Evolutionary conservation across 164 flowering plant genomes (phyloP), one percentile per base, ranked within the genome.

Genomic region (Magnolia sinica): DNA sequence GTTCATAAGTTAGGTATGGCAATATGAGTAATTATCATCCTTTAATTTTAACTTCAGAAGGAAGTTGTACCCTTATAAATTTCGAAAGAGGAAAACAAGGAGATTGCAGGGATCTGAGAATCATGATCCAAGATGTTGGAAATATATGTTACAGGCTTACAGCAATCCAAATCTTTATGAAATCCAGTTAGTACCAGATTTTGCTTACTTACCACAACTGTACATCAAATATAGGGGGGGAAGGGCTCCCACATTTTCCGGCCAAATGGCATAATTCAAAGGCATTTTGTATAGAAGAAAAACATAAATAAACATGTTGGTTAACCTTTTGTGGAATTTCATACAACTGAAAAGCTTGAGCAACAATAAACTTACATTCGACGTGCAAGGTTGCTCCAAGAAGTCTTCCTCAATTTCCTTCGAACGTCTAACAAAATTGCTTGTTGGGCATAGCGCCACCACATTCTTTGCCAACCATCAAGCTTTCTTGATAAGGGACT

Each of bases 371-470:
- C 97, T 89, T 85, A 96, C 99, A 92, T 78, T 80, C 93, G 84
- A 74, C 86, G 84, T 19, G 91, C 95, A 76, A 90, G 81, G 77
- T 87, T 88, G 84, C 87, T 88, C 96, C 97, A 92, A 58, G 98
- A 93, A 31, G 87, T 88, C 86, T 87, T 93, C 82, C 79, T 88
- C 68, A 88, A 78, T 75, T 83, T 91, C 77, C 83, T 87, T 50
- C 88, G 90, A 52, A 93, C 89, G 87, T 96, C 97, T 58, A 89
- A 89, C 22, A 93, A 78, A 73, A 96, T 84, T 79, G 98, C 90
- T 80, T 89, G 82, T 80, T 88, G 92, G 50, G 99, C 99, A 86
- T 93, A 96, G 45, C 82, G 90, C 99, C 99, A 96, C 99, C 98
- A 96, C 67, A 83, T 72, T 52, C 68, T 91, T 81, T 90, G 92